phyloP scores from a whole-genome alignment of 2,329 filamentous ascomycete genomes.

The Xylariaceae sp. region DNA sequence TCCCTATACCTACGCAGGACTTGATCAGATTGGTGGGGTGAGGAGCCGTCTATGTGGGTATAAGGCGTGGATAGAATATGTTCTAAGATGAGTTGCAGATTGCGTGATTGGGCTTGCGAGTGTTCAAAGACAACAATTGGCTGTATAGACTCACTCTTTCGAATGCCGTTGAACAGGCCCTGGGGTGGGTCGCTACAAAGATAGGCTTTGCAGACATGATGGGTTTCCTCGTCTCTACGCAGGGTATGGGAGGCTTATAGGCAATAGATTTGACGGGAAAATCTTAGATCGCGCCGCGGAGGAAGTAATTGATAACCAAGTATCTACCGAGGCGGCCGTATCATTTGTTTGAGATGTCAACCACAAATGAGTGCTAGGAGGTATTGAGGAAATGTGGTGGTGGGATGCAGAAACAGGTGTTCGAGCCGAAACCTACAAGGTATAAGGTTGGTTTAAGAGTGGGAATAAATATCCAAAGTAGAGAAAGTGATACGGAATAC shows the following conservation, averaged over 20 bases:
- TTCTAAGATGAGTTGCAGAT: constrained; percentile 10
- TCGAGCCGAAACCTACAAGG: too few species aligned
- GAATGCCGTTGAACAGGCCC: constrained; percentile 94
- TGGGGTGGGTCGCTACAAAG: constrained; percentile 89
- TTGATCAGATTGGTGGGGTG: too few species aligned
- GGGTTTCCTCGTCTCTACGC: not conserved
- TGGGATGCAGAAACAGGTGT: constrained; percentile 1
- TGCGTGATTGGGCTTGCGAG: constrained; percentile 12
- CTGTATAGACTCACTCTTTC: constrained; percentile 63
- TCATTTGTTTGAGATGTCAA: constrained; percentile 23
- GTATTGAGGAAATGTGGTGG: constrained; percentile 4
- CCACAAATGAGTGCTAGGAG: too few species aligned
- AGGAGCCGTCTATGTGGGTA: too few species aligned
- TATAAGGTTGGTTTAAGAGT: too few species aligned
- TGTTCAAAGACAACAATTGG: too few species aligned
- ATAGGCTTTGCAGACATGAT: constrained; percentile 74
- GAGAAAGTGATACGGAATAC: too few species aligned
- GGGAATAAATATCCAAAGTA: too few species aligned
- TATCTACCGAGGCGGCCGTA: constrained; percentile 18
- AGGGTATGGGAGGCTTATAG: not conserved
- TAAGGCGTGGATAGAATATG: not conserved
- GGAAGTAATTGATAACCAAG: constrained; percentile 26
- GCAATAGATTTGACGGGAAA: too few species aligned
- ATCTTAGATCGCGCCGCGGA: constrained; percentile 26
- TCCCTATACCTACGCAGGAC: too few species aligned